These are phyloP conservation scores for Naegleria fowleri DNA, from an alignment of 208 protist species.

Conservation along the genomic window DNA sequence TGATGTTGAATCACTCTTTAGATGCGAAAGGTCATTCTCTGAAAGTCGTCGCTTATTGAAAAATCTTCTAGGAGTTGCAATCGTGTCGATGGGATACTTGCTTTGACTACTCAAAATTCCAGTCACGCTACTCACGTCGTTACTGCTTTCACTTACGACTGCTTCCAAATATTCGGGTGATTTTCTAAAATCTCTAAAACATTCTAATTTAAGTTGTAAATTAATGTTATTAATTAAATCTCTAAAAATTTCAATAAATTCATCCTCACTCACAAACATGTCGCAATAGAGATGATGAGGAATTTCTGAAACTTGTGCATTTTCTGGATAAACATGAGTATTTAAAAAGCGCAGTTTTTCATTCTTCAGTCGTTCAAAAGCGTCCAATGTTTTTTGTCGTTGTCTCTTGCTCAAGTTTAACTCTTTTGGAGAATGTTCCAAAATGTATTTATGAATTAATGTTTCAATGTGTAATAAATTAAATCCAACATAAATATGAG, in stretches of 20 bases:
- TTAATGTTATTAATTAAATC: not conserved
- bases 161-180: not conserved
- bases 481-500: not conserved
- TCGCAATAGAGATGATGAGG: not conserved
- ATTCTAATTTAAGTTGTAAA: not conserved
- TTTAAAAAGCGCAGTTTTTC: not conserved
- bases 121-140: not conserved
- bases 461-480: not conserved
- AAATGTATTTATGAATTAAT: not conserved
- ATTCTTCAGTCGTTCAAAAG: not conserved
- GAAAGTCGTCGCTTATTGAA: not conserved
- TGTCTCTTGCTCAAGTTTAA: not conserved
- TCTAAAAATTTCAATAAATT: conserved; percentile 2
- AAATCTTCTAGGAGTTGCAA: not conserved
- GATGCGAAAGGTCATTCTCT: not conserved
- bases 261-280: not conserved
- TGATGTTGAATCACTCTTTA: too few relatives aligned
- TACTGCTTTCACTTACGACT: not conserved
- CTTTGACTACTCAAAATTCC: not conserved
- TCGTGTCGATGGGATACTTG: not conserved
- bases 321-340: not conserved
- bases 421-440: not conserved
- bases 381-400: not conserved
- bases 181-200: not conserved
- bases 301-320: not conserved